Conservation (phyloP, 2,329 filamentous ascomycete genomes). For the Chrysosporium queenslandicum region DNA sequence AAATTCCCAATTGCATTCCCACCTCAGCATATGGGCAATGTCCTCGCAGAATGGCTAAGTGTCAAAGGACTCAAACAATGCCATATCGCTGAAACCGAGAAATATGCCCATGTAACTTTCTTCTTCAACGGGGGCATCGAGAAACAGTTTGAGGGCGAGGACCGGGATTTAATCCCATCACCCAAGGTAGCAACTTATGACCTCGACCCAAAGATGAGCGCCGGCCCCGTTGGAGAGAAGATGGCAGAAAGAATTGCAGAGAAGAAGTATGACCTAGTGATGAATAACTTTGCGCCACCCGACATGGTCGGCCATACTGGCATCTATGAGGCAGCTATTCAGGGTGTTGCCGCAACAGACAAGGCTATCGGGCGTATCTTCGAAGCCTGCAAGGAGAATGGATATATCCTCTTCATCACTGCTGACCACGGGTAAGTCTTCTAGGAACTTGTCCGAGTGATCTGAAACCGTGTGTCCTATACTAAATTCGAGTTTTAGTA, state of each 20-base stretch:
- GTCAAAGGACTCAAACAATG: slow-evolving; percentile 87
- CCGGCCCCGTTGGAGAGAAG: slow-evolving; percentile 78
- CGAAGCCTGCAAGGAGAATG: slow-evolving; percentile 85
- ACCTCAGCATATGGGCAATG: slow-evolving; percentile 92
- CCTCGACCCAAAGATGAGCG: slow-evolving; percentile 89
- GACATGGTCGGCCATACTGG: slow-evolving; percentile 99
- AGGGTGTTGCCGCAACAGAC: slow-evolving; percentile 78
- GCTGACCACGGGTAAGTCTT: slow-evolving; percentile 70
- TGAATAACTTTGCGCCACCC: slow-evolving; percentile 99
- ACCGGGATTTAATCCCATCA: slow-evolving; percentile 85
- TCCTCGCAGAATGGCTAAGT: slow-evolving; percentile 92
- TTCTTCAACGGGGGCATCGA: slow-evolving; percentile 99
- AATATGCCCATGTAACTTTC: slow-evolving; percentile 98
- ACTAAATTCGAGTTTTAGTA: slow-evolving; percentile 38
- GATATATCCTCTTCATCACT: slow-evolving; percentile 90
- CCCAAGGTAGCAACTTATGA: slow-evolving; percentile 96
- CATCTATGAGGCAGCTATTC: slow-evolving; percentile 85
- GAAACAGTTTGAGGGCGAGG: slow-evolving; percentile 87
- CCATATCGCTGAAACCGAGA: slow-evolving; percentile 96
- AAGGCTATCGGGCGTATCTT: slow-evolving; percentile 87
- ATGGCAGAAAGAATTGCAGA: slow-evolving; percentile 77
- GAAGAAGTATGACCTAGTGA: slow-evolving; percentile 86
- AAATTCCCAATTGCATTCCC: slow-evolving; percentile 86
- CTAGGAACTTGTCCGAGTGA: not conserved
- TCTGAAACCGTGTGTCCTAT: not conserved